Evolutionary conservation across 129 eudicot species (phyloP).

Genomic region (Flaveria trinervia): DNA sequence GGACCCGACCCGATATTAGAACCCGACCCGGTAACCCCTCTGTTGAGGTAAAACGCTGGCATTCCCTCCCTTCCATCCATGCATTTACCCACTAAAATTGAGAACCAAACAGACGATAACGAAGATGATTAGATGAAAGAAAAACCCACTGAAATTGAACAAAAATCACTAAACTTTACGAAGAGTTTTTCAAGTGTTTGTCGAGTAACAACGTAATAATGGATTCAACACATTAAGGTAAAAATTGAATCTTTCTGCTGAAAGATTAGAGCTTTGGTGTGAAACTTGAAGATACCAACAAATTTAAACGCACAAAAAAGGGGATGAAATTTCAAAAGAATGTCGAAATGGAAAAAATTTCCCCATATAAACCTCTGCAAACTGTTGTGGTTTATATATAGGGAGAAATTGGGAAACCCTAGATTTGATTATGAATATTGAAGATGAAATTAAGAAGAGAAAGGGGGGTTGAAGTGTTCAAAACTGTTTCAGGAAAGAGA

Average conservation of each 20-base stretch:
- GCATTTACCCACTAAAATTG: conserved; percentile 54
- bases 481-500: conserved; percentile 30
- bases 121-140: conserved; percentile 10
- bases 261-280: neutral
- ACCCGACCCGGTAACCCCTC: conserved; percentile 57
- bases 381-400: neutral
- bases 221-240: neutral
- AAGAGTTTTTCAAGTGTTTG: conserved; percentile 48
- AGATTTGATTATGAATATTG: conserved; percentile 42
- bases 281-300: neutral
- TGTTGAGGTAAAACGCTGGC: conserved; percentile 72
- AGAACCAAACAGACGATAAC: neutral
- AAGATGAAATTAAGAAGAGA: conserved; percentile 20
- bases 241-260: conserved; percentile 26
- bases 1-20: conserved; percentile 33
- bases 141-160: conserved; percentile 5
- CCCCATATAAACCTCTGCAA: conserved; percentile 18
- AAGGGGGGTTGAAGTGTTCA: conserved; percentile 1
- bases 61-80: conserved; percentile 95
- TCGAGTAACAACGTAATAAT: conserved; percentile 14
- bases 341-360: conserved; percentile 11
- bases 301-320: conserved; percentile 15
- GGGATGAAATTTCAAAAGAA: neutral
- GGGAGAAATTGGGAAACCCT: conserved; percentile 44
- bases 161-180: conserved; percentile 37